Evolutionary conservation across 2,329 filamentous ascomycete species (phyloP).

Genomic region (Colletotrichum liaoningense): DNA sequence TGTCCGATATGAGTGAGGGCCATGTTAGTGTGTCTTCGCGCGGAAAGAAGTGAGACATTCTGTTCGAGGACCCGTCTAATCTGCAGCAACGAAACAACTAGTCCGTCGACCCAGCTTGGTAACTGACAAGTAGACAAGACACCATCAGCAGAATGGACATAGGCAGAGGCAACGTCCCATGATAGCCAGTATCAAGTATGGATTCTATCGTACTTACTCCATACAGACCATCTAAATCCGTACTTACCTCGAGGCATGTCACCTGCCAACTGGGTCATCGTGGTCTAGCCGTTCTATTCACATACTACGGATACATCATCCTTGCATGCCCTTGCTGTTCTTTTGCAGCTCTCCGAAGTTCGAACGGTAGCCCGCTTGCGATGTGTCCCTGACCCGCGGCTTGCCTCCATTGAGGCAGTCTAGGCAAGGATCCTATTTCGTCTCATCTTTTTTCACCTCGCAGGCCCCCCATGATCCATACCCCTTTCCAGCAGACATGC

Average conservation of each 20-base stretch:
- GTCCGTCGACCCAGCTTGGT: no score
- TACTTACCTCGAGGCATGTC: conserved; percentile 5
- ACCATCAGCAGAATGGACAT: neutral
- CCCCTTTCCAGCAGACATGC: conserved; percentile 13
- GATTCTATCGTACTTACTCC: neutral
- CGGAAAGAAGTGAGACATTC: neutral
- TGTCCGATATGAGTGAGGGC: neutral
- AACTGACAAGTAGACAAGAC: neutral
- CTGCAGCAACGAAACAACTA: neutral
- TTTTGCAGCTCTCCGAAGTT: neutral
- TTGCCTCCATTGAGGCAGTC: neutral
- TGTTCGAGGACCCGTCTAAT: neutral
- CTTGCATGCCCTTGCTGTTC: neutral
- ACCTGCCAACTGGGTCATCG: conserved; percentile 12
- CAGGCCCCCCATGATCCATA: conserved; percentile 2
- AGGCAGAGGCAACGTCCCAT: neutral
- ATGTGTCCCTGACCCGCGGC: neutral
- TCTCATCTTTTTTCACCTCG: conserved; percentile 17
- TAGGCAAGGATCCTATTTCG: conserved; percentile 10
- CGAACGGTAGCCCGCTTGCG: neutral
- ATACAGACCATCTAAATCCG: neutral
- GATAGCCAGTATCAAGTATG: neutral
- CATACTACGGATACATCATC: neutral
- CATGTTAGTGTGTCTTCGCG: neutral
- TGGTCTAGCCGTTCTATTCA: neutral